Base-by-base conservation (phyloP, 768 basidiomycete species). In the Candolleomyces efflorescens region DNA sequence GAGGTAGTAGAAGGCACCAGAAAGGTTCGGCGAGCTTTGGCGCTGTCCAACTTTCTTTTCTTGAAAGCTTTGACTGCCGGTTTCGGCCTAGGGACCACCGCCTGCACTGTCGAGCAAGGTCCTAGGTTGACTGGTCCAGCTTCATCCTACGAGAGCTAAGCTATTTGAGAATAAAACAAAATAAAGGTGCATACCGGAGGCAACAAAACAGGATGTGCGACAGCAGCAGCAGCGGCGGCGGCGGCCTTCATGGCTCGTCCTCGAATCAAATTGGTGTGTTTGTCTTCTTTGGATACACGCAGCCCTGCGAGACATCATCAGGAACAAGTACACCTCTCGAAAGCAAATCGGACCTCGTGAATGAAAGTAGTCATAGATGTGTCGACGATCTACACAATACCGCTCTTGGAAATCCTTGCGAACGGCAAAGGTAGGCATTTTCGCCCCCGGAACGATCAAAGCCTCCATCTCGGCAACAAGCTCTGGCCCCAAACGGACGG, bases 361-460 rank as follows among this genome's bases (percentile, higher is more conserved):
- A 69, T 89, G 88, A 70, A 87, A 89, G 68, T 89, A 89, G 69
- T 90, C 88, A 66, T 90, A 90, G 61, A 90, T 83, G 63, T 88
- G 87, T 62, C 88, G 74, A 62, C 88, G 76, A 67, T 90, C 87
- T 58, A 88, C 84, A 59, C 75, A 76, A 67, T 87, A 87, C 47
- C 84, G 81, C 65, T 84, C 80, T 69, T 90, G 88, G 36, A 90
- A 81, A 59, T 83, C 85, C 61, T 85, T 86, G 56, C 88, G 80
- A 53, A 85, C 74, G 7, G 82, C 77, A 63, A 89, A 91, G 10
- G 83, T 80, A 6, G 89, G 89, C 89, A 91, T 91, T 65, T 89
- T 87, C 44, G 82, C 84, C 43, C 89, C 89, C 10, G 86, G 84
- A 51, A 77, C 69, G 45, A 91, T 86, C 56, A 82, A 73, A n/a